Conservation (phyloP, 2,329 filamentous ascomycete species). For the Pseudofabraea citricarpa region DNA sequence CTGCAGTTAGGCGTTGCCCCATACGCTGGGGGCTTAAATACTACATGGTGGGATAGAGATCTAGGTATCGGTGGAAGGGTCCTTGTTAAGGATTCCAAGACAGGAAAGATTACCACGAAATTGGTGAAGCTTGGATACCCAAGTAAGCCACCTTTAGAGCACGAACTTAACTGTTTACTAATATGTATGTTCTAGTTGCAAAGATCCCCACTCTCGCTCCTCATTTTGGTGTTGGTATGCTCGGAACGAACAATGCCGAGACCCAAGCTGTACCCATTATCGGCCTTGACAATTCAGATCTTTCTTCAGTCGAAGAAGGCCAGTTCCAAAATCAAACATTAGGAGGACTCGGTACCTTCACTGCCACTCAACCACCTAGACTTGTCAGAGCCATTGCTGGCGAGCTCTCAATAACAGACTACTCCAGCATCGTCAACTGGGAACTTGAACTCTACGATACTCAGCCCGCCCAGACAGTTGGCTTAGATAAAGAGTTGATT, state of each 20-base stretch:
- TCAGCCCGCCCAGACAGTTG: constrained; percentile 78
- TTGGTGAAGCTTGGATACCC: constrained; percentile 93
- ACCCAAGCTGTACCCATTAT: constrained; percentile 94
- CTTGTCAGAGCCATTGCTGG: constrained; percentile 79
- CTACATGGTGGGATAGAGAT: constrained; percentile 97
- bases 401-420: constrained; percentile 69
- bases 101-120: constrained; percentile 72
- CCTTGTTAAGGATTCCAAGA: constrained; percentile 66
- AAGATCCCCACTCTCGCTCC: constrained; percentile 87
- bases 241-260: constrained; percentile 70
- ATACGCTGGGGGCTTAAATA: constrained; percentile 82
- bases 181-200: constrained; percentile 56
- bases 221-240: constrained; percentile 79
- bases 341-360: constrained; percentile 51
- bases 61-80: constrained; percentile 87
- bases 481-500: constrained; percentile 88
- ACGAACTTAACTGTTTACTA: constrained; percentile 8
- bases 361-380: constrained; percentile 76
- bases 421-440: constrained; percentile 83
- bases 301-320: constrained; percentile 30
- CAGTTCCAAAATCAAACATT: constrained; percentile 24
- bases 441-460: constrained; percentile 92
- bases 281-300: constrained; percentile 71
- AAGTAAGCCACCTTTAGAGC: constrained; percentile 35
- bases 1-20: constrained; percentile 86